Evolutionary conservation across 176 grass and related monocot species (phyloP), one percentile per base, ranked within the genome.

Genomic region (Lolium multiflorum): DNA sequence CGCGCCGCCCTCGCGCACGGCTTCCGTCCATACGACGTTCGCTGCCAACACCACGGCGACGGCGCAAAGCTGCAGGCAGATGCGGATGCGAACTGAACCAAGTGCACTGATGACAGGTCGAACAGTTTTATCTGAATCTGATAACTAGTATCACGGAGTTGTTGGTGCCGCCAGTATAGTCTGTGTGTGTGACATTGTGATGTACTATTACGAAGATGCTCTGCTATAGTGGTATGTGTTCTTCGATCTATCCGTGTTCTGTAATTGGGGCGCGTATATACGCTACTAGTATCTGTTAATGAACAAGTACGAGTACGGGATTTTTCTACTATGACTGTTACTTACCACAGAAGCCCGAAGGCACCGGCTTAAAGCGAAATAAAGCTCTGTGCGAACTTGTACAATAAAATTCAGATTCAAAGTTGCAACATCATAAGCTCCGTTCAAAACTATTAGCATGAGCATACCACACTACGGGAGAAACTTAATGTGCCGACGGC

Each of bases 1-100:
- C 77, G 58, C 20, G 93, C 91, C 7, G 91, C 95, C 9, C 76
- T 93, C 5, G 84, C 41, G 0, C 93, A 74, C 87, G 95, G 93
- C 5, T 98, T 95, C 91, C 88, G 82, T 6, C 91, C 87, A 2
- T 35, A 35, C 31, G 31, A 35, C 31, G 31, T 35, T 3, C 3
- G 31, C 31, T 35, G 31, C 31, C 31, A 35, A 35, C 31, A 35
- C 2, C 31, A 35, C 31, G 31, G 80, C 49, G 85, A 86, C 24
- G 14, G 3, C 13, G 28, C 5, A 13, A 3, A 67, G 62, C 62
- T 15, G 6, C 55, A 3, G 49, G 21, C 66, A 26, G 2, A 59
- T 20, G 56, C 0, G 8, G 8, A 1, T 20, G 56, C 56, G 20
- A 59, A 59, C 56, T 59, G 56, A 59, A 35, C 31, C 31, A 35